Conservation (phyloP, 331 rosid genomes). For the Malus hybrid region DNA sequence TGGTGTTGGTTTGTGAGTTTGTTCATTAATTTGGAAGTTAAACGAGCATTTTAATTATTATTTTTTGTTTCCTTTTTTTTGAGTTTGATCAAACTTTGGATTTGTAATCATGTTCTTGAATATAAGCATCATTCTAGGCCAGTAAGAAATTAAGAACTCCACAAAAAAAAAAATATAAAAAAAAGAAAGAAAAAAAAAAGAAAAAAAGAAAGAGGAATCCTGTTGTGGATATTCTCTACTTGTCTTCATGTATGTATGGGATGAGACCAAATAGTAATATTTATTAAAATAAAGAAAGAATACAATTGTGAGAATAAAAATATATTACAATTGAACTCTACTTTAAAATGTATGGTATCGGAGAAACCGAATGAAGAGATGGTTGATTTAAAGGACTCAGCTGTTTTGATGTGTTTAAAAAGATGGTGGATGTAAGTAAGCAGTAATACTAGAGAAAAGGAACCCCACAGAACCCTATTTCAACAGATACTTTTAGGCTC, state of each 20-base stretch:
- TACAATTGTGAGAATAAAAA: neutral
- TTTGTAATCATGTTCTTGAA: neutral
- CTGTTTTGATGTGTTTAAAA: neutral
- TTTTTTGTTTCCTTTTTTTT: neutral
- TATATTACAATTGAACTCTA: too few relatives aligned
- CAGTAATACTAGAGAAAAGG: too few relatives aligned
- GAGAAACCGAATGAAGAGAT: neutral
- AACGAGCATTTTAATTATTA: neutral
- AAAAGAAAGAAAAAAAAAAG: too few relatives aligned
- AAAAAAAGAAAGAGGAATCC: neutral
- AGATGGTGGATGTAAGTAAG: too few relatives aligned
- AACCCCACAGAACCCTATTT: too few relatives aligned
- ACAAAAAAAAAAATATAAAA: too few relatives aligned
- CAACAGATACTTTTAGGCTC: too few relatives aligned
- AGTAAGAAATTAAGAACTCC: neutral
- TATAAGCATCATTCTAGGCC: neutral
- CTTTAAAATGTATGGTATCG: neutral
- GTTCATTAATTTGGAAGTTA: neutral
- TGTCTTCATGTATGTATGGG: neutral
- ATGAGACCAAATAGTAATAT: neutral
- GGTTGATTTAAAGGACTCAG: neutral
- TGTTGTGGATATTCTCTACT: neutral
- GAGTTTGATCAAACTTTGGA: neutral
- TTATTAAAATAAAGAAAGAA: neutral
- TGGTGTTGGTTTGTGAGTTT: conserved; percentile 9